These are phyloP conservation scores for Batkoa obscura DNA, from an alignment of 371 early-diverging fungal genomes.

Conservation along the genomic window DNA sequence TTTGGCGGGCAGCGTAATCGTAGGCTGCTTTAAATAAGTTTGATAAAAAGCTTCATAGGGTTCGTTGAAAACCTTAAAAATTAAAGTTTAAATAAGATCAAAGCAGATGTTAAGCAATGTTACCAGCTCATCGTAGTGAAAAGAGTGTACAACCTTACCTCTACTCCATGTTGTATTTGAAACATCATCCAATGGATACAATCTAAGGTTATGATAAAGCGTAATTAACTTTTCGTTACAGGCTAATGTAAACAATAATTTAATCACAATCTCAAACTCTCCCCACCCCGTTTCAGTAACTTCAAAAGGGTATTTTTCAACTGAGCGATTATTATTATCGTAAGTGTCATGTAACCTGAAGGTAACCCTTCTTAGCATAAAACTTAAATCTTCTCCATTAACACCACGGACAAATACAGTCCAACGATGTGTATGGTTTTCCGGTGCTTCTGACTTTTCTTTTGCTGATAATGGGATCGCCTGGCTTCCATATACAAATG, in stretches of 20 bases:
- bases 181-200: slow-evolving; percentile 58
- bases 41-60: slow-evolving; percentile 69
- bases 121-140: slow-evolving; percentile 64
- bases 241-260: slow-evolving; percentile 56
- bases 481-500: neutral
- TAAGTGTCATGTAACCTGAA: slow-evolving; percentile 96
- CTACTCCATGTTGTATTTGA: slow-evolving; percentile 38
- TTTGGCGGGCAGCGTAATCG: slow-evolving; percentile 19
- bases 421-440: slow-evolving; percentile 72
- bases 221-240: slow-evolving; percentile 64
- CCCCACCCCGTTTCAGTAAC: slow-evolving; percentile 96
- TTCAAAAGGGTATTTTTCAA: slow-evolving; percentile 79
- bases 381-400: slow-evolving; percentile 67
- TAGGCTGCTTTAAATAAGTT: slow-evolving; percentile 30
- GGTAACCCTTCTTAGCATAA: slow-evolving; percentile 69
- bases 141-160: slow-evolving; percentile 51
- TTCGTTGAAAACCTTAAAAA: slow-evolving; percentile 56
- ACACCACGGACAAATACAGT: slow-evolving; percentile 71
- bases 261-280: slow-evolving; percentile 92
- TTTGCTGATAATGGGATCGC: neutral
- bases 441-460: slow-evolving; percentile 31
- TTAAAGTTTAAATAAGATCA: neutral
- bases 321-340: slow-evolving; percentile 50
- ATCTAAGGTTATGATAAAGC: slow-evolving; percentile 62
- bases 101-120: neutral